These are phyloP conservation scores for Leccinum broughii DNA, from an alignment of 768 basidiomycete species.

Conservation along the genomic window DNA sequence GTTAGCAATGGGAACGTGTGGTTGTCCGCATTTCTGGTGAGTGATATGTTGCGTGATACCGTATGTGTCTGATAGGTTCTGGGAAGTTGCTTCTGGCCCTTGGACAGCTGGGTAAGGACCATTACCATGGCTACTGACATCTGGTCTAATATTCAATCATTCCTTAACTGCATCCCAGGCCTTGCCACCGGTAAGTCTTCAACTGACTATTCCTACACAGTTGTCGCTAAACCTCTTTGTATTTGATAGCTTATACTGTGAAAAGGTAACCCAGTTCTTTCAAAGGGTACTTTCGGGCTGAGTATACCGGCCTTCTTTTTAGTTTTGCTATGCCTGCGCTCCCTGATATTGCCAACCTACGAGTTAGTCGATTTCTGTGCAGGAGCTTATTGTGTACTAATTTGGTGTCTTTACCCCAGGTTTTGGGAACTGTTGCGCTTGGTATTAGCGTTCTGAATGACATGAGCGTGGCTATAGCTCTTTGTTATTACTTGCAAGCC, in stretches of 20 bases:
- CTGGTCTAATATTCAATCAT: slow-evolving; percentile 8
- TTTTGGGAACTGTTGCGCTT: slow-evolving; percentile 49
- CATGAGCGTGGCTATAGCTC: slow-evolving; percentile 48
- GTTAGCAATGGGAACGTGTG: slow-evolving; percentile 55
- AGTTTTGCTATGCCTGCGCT: slow-evolving; percentile 47
- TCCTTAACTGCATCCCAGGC: slow-evolving; percentile 19
- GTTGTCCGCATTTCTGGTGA: slow-evolving; percentile 48
- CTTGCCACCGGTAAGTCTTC: slow-evolving; percentile 41
- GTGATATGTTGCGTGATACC: slow-evolving; percentile 11
- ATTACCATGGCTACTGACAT: not conserved
- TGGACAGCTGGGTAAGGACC: slow-evolving; percentile 48
- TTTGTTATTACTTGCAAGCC: slow-evolving; percentile 54
- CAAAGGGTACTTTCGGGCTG: not conserved
- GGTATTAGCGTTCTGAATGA: slow-evolving; percentile 52
- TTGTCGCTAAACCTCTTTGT: slow-evolving; percentile 2
- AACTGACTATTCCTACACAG: not conserved
- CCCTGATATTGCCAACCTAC: slow-evolving; percentile 43
- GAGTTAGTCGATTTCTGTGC: slow-evolving; percentile 35
- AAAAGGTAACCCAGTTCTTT: slow-evolving; percentile 37
- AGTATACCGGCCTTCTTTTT: not conserved
- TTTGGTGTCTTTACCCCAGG: slow-evolving; percentile 28
- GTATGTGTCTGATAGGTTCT: not conserved
- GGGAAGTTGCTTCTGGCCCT: slow-evolving; percentile 46
- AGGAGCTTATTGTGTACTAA: not conserved
- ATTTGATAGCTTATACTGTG: slow-evolving; percentile 42